Evolutionary conservation across 78 protist genomes (phyloP), one percentile per base, ranked within the genome.

Genomic region (Dictyostelium capitatum): DNA sequence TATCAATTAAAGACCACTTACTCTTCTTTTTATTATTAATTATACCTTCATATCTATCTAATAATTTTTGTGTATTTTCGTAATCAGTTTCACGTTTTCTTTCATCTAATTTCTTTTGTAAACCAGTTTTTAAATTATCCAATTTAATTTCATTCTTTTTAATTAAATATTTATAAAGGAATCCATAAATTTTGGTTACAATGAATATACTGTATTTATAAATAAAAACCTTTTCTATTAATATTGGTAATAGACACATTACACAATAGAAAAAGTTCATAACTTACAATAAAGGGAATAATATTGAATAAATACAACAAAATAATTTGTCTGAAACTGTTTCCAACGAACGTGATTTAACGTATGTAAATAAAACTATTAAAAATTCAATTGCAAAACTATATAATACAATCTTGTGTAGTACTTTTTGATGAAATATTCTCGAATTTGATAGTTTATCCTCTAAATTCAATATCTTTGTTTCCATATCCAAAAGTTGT

Each of bases 61-160:
- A 59, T 19, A 87, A 6, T 50, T 87, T 74, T 64, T 77, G 75
- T 8, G 93, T 87, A 54, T 50, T 59, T 48, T 87, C 93, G 79
- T 51, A 87, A 77, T 87, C 93, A 23, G 93, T 87, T 65, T 87
- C 93, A 28, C 73, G 69, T 70, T 87, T 87, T 77, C 93, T 74
- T 75, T 74, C 93, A 32, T 87, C 93, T 30, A 79, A 79, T 54
- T 65, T 87, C 20, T 41, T 48, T 77, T 87, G 84, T 78, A 87
- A 77, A 75, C 54, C 32, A 59, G 32, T 48, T 51, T 74, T 87
- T 32, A 87, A 30, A 19, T 20, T 23, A 32, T 87, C 93, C n/a
- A 87, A 64, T 65, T 78, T 87, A 43, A 62, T 48, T 65, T 87
- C 80, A 50, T 87, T 77, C 41, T 54, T 74, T 14, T 53, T 46